A percentile compares a stretch with the other conserved stretches of the same genome.
These are phyloP conservation scores for Fusarium caatingaense DNA, from an alignment of 2,329 filamentous ascomycete species.

Conservation along the genomic window DNA sequence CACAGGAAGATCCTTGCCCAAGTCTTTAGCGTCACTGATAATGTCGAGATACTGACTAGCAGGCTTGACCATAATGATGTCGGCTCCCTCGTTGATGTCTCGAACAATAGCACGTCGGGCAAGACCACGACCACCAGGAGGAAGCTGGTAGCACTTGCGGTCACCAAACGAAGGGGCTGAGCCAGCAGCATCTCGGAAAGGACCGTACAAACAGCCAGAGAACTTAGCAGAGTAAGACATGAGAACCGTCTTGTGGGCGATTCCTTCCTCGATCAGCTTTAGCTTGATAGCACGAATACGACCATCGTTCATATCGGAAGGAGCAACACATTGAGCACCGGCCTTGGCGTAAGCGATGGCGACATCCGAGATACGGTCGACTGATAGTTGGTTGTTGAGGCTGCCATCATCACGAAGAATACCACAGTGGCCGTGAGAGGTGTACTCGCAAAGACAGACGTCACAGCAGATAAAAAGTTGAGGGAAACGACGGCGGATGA, in stretches of 20 bases:
- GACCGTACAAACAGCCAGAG: constrained; percentile 94
- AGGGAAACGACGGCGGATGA: constrained; percentile 87
- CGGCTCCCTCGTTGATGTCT: constrained; percentile 92
- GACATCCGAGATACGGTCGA: constrained; percentile 96
- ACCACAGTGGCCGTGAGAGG: constrained; percentile 95
- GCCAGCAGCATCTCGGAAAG: constrained; percentile 95
- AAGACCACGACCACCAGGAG: constrained; percentile 89
- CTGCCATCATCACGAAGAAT: constrained; percentile 93
- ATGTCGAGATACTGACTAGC: constrained; percentile 96
- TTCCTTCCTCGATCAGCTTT: constrained; percentile 93
- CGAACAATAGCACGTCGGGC: constrained; percentile 89
- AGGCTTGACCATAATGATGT: constrained; percentile 99
- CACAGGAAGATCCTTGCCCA: constrained; percentile 90
- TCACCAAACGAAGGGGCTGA: constrained; percentile 93
- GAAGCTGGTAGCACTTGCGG: constrained; percentile 95
- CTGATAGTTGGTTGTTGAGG: constrained; percentile 91
- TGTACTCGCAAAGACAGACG: constrained; percentile 98
- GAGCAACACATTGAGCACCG: constrained; percentile 95
- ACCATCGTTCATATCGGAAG: constrained; percentile 99
- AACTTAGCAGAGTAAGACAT: constrained; percentile 99
- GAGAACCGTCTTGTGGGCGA: constrained; percentile 88
- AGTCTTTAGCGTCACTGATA: constrained; percentile 95
- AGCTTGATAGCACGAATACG: constrained; percentile 97
- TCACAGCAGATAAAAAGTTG: constrained; percentile 91
- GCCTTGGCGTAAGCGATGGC: constrained; percentile 97